Evolutionary conservation across 306 rosid genomes (phyloP), one percentile per base, ranked within the genome.

Genomic region (Dalbergia cochinchinensis): DNA sequence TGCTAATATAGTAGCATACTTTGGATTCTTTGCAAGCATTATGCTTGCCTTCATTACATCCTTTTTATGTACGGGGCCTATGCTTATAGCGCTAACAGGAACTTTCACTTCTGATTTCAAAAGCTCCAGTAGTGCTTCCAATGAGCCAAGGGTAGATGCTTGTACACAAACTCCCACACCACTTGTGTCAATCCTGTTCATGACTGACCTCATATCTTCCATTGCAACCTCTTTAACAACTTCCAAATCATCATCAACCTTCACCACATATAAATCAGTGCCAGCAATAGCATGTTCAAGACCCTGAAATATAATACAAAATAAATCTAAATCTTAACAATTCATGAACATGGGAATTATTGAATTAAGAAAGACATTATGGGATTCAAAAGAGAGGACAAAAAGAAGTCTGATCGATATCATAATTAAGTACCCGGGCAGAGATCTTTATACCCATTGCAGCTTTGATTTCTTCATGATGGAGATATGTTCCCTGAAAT

Each of bases 261-360:
- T 91, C 64, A 95, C 99, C 65, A 95, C 94, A 73, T 95, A 79
- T 63, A 93, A 91, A 82, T 88, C 89, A 73, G 96, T 89, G 19
- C 99, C 99, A 74, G 97, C 96, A 84, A 95, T 89, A 82, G 99
- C 99, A 70, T 93, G 98, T 73, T 93, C 98, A 80, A 95, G 99
- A 53, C 97, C 98, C 99, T 95, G 80, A 58, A 81, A 76, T 33
- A 71, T 11, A 61, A 71, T 14, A 77, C n/a, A 82, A 65, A 69
- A 51, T 74, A 78, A 74, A 18, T 48, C 18, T 18, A 64, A 71
- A 35, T 35, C n/a, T 63, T 45, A 44, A 57, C 31, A 67, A 76
- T 77, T 61, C 65, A 44, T 11, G 14, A 51, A 62, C 65, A 59
- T 8, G 50, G 19, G 66, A 73, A 39, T 15, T 18, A 71, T 51